Conservation (phyloP, 2,329 filamentous ascomycete genomes). For the Pseudogymnoascus sp. region DNA sequence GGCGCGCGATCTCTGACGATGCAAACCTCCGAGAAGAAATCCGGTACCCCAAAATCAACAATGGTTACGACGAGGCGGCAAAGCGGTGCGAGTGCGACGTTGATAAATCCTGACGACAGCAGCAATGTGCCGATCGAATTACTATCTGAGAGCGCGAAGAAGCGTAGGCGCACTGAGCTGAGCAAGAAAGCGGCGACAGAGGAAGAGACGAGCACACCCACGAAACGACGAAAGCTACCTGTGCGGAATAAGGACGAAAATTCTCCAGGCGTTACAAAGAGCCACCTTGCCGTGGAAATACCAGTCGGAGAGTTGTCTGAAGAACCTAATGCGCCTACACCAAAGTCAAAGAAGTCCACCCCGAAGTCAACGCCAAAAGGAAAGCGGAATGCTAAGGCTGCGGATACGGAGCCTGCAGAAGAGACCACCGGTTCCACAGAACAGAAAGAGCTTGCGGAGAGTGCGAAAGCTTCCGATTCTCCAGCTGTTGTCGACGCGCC, state of each 20-base stretch:
- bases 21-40: neutral
- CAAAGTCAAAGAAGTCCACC: neutral
- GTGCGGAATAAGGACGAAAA: slow-evolving; percentile 17
- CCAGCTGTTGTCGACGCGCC: neutral
- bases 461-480: too few relatives aligned
- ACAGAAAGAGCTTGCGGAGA: neutral
- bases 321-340: neutral
- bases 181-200: slow-evolving; percentile 3
- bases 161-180: slow-evolving; percentile 11
- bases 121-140: neutral
- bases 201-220: slow-evolving; percentile 12
- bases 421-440: neutral
- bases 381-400: neutral
- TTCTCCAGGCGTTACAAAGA: slow-evolving; percentile 10
- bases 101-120: neutral
- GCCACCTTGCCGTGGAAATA: slow-evolving; percentile 21
- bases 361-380: neutral
- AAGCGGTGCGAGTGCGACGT: neutral
- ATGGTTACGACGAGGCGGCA: slow-evolving; percentile 13
- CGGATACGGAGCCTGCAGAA: neutral
- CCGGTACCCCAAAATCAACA: neutral
- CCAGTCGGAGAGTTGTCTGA: slow-evolving; percentile 11
- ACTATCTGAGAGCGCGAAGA: neutral
- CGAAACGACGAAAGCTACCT: slow-evolving; percentile 23
- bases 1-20: neutral